Conservation (phyloP, 192 early-diverging fungal genomes). For the Geosiphon pyriformis region DNA sequence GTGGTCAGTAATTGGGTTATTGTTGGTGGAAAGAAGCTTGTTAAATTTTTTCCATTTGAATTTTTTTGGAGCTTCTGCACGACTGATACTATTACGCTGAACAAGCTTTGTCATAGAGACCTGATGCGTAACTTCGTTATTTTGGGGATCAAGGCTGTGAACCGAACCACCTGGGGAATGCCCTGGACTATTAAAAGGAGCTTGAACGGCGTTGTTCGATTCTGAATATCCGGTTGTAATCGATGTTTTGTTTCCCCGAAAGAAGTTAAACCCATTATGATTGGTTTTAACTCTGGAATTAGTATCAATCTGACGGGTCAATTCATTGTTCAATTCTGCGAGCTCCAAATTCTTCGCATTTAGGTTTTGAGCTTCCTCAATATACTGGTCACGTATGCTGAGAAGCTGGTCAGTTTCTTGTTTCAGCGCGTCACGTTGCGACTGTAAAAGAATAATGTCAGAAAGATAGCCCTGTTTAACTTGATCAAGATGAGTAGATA, state of each 20-base stretch:
- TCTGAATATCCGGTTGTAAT: background rate
- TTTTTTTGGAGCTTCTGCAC: slow-evolving; percentile 40
- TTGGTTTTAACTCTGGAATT: slow-evolving; percentile 19
- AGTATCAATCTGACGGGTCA: slow-evolving; percentile 38
- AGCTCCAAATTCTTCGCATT: slow-evolving; percentile 52
- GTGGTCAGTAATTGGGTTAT: background rate
- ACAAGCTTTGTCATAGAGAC: slow-evolving; percentile 22
- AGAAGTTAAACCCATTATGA: slow-evolving; percentile 18
- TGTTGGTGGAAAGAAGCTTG: slow-evolving; percentile 21
- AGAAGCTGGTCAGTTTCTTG: slow-evolving; percentile 39
- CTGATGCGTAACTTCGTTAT: slow-evolving; percentile 12
- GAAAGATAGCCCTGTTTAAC: slow-evolving; percentile 40
- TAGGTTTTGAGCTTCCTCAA: slow-evolving; percentile 47
- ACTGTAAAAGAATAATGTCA: slow-evolving; percentile 42
- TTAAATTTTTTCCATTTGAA: slow-evolving; percentile 49
- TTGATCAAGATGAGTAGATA: slow-evolving; percentile 38
- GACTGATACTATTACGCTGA: slow-evolving; percentile 33
- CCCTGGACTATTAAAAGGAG: background rate
- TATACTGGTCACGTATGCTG: slow-evolving; percentile 43
- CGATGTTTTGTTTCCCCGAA: slow-evolving; percentile 7
- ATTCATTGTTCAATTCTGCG: slow-evolving; percentile 50
- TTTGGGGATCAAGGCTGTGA: background rate
- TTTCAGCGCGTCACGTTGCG: slow-evolving; percentile 41
- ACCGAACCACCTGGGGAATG: background rate
- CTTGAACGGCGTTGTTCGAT: background rate